A percentile compares a stretch with the other conserved stretches of the same genome.
These are phyloP conservation scores for Candida maris DNA, from an alignment of 805 yeast species.

Conservation along the genomic window DNA sequence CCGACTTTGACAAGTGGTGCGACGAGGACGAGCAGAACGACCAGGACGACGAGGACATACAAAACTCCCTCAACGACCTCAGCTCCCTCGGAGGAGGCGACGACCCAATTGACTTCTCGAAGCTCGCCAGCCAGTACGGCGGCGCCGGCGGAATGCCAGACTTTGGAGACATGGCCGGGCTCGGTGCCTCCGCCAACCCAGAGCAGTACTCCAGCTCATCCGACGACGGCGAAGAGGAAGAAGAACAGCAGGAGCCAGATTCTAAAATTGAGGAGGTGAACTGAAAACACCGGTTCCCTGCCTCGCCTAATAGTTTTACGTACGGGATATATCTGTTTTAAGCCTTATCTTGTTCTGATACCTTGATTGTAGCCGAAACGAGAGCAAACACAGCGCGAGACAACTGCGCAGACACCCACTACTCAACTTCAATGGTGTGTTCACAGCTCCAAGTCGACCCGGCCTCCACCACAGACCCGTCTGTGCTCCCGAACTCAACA, in stretches of 20 bases:
- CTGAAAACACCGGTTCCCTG: too few relatives aligned
- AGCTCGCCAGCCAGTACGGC: constrained; percentile 31
- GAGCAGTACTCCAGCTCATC: constrained; percentile 29
- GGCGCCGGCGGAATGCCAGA: constrained; percentile 51
- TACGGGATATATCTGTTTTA: too few relatives aligned
- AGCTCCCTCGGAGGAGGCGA: constrained; percentile 20
- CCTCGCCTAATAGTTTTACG: too few relatives aligned
- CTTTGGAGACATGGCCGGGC: constrained; percentile 27
- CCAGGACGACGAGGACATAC: constrained; percentile 39
- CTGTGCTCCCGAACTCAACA: constrained; percentile 20
- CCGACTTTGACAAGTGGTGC: constrained; percentile 97
- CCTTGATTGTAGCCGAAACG: too few relatives aligned
- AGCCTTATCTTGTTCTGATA: too few relatives aligned
- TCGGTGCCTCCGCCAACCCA: constrained; percentile 22
- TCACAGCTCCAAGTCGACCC: constrained; percentile 15
- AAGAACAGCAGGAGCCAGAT: constrained; percentile 5
- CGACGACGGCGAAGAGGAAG: constrained; percentile 22
- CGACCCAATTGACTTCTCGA: constrained; percentile 27
- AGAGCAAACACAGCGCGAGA: too few relatives aligned
- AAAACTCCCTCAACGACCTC: constrained; percentile 20
- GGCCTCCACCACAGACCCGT: constrained; percentile 6
- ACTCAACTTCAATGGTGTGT: constrained; percentile 11
- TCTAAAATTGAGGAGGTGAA: constrained; percentile 1
- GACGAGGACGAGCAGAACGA: constrained; percentile 97
- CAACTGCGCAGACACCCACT: neutral